Conservation (phyloP, 2,329 filamentous ascomycete species). For the Epichloe sibirici region DNA sequence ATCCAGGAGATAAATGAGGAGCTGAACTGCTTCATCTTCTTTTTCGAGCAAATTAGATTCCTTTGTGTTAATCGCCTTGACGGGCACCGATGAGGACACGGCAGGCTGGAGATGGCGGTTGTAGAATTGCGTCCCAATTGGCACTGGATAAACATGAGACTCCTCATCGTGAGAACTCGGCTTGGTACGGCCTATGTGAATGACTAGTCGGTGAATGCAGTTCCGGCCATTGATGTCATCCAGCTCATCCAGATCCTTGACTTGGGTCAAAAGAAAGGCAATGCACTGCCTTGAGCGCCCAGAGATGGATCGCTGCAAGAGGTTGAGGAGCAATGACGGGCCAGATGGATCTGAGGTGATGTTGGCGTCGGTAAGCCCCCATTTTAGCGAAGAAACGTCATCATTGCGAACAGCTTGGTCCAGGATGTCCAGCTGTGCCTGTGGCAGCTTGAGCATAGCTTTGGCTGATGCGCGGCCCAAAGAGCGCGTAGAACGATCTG, state of each 20-base stretch:
- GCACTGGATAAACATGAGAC: conserved; percentile 37
- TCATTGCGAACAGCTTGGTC: conserved; percentile 63
- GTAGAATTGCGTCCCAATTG: conserved; percentile 41
- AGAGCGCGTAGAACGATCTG: conserved; percentile 62
- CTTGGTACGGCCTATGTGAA: conserved; percentile 75
- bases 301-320: conserved; percentile 67
- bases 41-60: conserved; percentile 55
- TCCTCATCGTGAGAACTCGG: conserved; percentile 38
- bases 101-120: conserved; percentile 72
- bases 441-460: conserved; percentile 59
- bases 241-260: conserved; percentile 66
- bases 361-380: conserved; percentile 46
- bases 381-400: conserved; percentile 43
- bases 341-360: conserved; percentile 26
- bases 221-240: conserved; percentile 93
- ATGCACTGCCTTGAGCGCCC: conserved; percentile 58
- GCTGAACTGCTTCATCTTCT: conserved; percentile 63
- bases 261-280: conserved; percentile 52
- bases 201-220: conserved; percentile 83
- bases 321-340: conserved; percentile 62
- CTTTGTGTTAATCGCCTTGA: conserved; percentile 49
- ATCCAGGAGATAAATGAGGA: conserved; percentile 53
- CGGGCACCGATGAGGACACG: conserved; percentile 48
- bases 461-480: conserved; percentile 67
- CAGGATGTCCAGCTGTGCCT: conserved; percentile 54